Evolutionary conservation across 1,284 basidiomycete genomes (phyloP), one percentile per base, ranked within the genome.

Genomic region (Uromyces viciae-fabae): DNA sequence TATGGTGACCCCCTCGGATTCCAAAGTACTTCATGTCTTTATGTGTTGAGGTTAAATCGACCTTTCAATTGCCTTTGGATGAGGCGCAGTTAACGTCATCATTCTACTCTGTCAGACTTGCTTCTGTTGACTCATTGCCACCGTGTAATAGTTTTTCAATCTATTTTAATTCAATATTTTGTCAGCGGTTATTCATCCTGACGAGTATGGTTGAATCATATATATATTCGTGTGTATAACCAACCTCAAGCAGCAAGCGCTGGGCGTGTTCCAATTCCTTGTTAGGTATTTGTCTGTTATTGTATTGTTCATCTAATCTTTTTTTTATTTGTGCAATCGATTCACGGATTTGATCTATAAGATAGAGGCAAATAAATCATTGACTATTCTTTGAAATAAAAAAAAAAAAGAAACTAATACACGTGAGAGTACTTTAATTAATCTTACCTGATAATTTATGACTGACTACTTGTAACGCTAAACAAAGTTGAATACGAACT

Each of bases 401-500:
- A 14, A 14, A 28, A 17, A 58, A 58, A 17, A 25, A 58, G 25
- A 14, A 58, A 58, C 8, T 17, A 40, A 11, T 33, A 17, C 49
- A 54, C 19, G 0, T 19, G 38, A n/a, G 22, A n/a, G n/a, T 33
- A 40, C 17, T 42, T 17, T 22, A 74, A 60, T 28, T 9, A 25
- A 28, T 46, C 75, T 36, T 31, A 69, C 49, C 58, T 17, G 60
- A 33, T 25, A 78, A 36, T 17, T n/a, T 43, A 19, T 36, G 22
- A 31, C 43, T 56, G 33, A 43, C 58, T 1, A 74, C 43, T 42
- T 80, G 78, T 25, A 80, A 64, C 9, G 54, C 69, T 49, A 72
- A 38, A 73, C 78, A 72, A 28, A 73, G 58, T 33, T 80, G 78
- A 17, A 80, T 80, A 7, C 78, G 69, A 17, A 80, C 78, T 46